phyloP scores from a whole-genome alignment of 345 rosid species.

The Eucalyptus sideroxylon region DNA sequence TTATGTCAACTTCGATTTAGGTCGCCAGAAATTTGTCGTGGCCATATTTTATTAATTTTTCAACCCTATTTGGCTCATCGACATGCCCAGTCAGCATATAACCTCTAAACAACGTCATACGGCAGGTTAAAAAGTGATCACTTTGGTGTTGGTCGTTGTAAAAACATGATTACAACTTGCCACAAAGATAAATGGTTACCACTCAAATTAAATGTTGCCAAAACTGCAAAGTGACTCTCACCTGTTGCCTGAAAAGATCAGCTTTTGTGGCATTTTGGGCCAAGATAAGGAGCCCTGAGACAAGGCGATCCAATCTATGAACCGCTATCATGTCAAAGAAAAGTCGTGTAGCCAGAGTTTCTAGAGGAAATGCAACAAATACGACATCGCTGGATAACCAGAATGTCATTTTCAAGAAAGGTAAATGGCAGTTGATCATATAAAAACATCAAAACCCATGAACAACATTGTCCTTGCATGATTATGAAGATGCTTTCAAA shows the following conservation, averaged over 20 bases:
- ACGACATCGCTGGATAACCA: background rate
- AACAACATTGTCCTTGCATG: background rate
- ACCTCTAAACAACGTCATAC: no score
- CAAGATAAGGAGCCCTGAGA: conserved; percentile 85
- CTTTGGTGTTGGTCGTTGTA: no score
- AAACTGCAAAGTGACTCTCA: background rate
- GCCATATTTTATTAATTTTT: no score
- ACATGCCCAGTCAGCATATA: no score
- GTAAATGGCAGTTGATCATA: background rate
- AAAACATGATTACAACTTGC: background rate
- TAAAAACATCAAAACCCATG: background rate
- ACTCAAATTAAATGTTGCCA: background rate
- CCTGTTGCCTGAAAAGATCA: conserved; percentile 82
- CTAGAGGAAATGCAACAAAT: background rate
- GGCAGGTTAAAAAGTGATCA: no score
- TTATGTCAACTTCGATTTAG: no score
- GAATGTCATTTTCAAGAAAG: background rate
- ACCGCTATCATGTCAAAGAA: conserved; percentile 26
- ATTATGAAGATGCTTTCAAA: background rate
- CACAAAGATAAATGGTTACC: background rate
- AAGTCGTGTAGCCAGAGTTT: background rate
- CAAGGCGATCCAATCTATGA: conserved; percentile 81
- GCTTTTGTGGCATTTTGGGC: conserved; percentile 80
- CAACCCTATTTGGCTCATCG: no score
- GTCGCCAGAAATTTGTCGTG: no score